Conservation (phyloP, 2,329 filamentous ascomycete genomes). For the Fusarium sp. region DNA sequence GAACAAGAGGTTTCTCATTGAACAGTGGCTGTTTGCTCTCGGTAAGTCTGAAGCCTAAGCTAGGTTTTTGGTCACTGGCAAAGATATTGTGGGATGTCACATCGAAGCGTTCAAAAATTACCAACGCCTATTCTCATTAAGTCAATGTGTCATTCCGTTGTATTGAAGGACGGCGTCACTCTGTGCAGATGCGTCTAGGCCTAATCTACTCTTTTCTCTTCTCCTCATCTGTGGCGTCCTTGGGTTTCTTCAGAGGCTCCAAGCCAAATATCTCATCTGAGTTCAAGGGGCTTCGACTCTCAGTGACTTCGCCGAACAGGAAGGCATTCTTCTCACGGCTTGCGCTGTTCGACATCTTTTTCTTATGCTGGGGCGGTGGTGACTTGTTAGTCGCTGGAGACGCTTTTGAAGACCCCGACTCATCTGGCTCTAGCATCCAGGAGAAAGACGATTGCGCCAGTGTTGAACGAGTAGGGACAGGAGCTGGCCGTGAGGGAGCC, state of each 20-base stretch:
- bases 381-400: constrained; percentile 42
- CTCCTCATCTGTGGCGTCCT: constrained; percentile 21
- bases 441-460: constrained; percentile 80
- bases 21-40: neutral
- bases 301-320: constrained; percentile 64
- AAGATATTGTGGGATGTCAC: neutral
- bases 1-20: neutral
- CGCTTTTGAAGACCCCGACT: constrained; percentile 43
- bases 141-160: constrained; percentile 1
- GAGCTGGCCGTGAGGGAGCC: constrained; percentile 37
- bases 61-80: neutral
- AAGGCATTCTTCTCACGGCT: constrained; percentile 67
- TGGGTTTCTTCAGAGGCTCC: constrained; percentile 55
- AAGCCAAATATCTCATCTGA: constrained; percentile 65
- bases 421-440: constrained; percentile 76
- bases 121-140: neutral
- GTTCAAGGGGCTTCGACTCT: constrained; percentile 49
- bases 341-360: constrained; percentile 54
- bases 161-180: neutral
- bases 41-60: neutral
- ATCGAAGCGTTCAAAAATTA: neutral
- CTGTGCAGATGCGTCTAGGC: neutral
- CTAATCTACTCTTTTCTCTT: neutral
- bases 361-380: constrained; percentile 50
- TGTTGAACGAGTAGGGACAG: constrained; percentile 69